Evolutionary conservation across 805 yeast genomes (phyloP), one percentile per base, ranked within the genome.

Genomic region (Brettanomyces anomalus): DNA sequence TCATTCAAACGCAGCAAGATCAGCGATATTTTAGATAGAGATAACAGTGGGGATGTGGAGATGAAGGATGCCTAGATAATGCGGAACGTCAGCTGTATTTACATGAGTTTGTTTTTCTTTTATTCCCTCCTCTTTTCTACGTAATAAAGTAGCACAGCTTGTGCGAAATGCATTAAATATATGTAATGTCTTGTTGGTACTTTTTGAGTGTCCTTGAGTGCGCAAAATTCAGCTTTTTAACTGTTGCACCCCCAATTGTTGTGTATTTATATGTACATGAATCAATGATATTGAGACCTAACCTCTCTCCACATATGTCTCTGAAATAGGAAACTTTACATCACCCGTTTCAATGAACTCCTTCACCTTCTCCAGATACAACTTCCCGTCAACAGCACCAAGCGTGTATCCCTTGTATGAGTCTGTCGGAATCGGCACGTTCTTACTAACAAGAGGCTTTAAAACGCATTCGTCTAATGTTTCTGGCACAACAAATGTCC

Each of bases 401-500:
- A 21, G 15, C 24, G 59, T 51, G 60, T 74, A 90, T 5, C 96
- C 96, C 43, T 67, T 66, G 58, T 68, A 87, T 30, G 71, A 68
- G 58, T 87, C 88, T 49, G 67, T 70, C 39, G 88, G 72, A 53
- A 76, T 74, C 8, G 95, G 89, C 7, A 80, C 73, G 40, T 78
- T 78, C 17, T 81, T 78, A 37, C 87, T 79, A 4, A 88, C 95
- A 40, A 86, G 71, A 4, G 97, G 89, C 55, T 76, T 81, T 48
- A 90, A 68, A 2, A 41, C 37, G 41, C 55, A 48, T 4, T 52
- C 62, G 46, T 49, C 49, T 26, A 57, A 41, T n/a, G 45, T 42
- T 1, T 67, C 61, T 4, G 98, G 98, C 8, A 79, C 87, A 3
- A 85, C 95, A 63, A 81, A 93, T 0, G 97, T 87, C 55, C 96